phyloP scores from a whole-genome alignment of 176 grass and related monocot species.

The Sorghum bicolor region DNA sequence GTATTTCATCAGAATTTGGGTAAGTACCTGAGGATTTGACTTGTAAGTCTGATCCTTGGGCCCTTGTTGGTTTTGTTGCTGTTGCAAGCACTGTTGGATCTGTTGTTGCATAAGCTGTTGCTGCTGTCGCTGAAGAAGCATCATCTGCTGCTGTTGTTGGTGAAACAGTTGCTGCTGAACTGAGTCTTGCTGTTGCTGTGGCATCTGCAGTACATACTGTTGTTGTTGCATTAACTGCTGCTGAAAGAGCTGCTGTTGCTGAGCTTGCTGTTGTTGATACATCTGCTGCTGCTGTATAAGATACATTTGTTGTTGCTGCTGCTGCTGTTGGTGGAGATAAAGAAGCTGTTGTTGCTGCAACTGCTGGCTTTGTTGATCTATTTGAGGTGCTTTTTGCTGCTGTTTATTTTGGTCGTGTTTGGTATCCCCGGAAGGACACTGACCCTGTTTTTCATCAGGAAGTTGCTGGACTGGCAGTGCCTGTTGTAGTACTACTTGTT shows the following conservation, averaged over 20 bases:
- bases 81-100: conserved; percentile 43
- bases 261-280: conserved; percentile 40
- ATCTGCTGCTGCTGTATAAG: conserved; percentile 62
- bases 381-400: conserved; percentile 42
- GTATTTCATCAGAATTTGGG: neutral
- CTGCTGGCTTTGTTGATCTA: conserved; percentile 38
- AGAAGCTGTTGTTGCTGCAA: conserved; percentile 74
- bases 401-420: conserved; percentile 37
- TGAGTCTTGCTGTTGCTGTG: conserved; percentile 19
- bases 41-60: conserved; percentile 25
- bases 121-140: conserved; percentile 51
- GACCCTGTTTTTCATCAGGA: conserved; percentile 24
- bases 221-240: conserved; percentile 53
- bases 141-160: conserved; percentile 58
- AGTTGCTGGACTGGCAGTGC: conserved; percentile 48
- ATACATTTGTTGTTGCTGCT: conserved; percentile 49
- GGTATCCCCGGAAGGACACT: conserved; percentile 32
- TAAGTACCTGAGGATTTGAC: conserved; percentile 47
- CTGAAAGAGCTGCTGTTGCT: conserved; percentile 48
- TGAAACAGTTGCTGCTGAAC: conserved; percentile 44
- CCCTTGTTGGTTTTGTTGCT: conserved; percentile 46
- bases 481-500: conserved; percentile 35
- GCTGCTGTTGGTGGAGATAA: conserved; percentile 68
- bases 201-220: conserved; percentile 20
- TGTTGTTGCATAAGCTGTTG: conserved; percentile 53